phyloP scores from a whole-genome alignment of 139 green algal genomes.

The Yamagishiella unicocca region DNA sequence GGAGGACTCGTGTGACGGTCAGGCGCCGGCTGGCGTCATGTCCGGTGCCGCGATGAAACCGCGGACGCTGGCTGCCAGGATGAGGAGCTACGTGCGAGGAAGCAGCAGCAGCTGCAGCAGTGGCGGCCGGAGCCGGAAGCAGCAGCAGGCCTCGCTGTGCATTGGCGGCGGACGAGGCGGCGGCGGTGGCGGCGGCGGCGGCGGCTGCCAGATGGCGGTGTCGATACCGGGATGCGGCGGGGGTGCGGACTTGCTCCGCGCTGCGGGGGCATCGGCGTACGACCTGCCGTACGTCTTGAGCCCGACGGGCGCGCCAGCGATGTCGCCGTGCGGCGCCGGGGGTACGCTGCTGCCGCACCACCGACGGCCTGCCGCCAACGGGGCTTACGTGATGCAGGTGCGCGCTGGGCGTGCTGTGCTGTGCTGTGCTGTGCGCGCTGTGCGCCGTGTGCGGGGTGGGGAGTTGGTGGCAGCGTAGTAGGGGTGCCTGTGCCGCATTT shows the following conservation, averaged over 20 bases:
- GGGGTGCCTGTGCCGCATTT: no score
- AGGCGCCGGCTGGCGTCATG: background rate
- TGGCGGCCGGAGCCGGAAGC: background rate
- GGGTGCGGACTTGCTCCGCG: background rate
- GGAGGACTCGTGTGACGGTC: background rate
- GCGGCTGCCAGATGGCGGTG: background rate
- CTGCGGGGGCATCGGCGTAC: background rate
- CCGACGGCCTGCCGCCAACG: no score
- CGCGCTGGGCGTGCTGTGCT: no score
- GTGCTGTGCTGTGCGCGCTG: no score
- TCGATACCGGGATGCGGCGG: conserved; percentile 6
- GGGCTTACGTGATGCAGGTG: no score
- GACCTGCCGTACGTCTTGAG: conserved; percentile 11
- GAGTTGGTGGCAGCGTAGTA: no score
- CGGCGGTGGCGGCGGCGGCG: background rate
- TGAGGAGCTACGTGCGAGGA: background rate
- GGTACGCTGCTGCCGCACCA: no score
- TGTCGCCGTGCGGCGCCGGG: no score
- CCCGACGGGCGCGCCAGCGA: background rate
- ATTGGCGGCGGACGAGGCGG: no score
- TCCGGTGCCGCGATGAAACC: background rate
- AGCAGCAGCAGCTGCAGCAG: background rate
- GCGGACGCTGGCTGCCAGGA: background rate
- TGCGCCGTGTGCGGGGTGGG: no score
- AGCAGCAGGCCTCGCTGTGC: background rate